Percentiles rank a stretch among this genome's conserved stretches.
Conservation (phyloP, 176 grass and related monocot species). For the Canna indica region DNA sequence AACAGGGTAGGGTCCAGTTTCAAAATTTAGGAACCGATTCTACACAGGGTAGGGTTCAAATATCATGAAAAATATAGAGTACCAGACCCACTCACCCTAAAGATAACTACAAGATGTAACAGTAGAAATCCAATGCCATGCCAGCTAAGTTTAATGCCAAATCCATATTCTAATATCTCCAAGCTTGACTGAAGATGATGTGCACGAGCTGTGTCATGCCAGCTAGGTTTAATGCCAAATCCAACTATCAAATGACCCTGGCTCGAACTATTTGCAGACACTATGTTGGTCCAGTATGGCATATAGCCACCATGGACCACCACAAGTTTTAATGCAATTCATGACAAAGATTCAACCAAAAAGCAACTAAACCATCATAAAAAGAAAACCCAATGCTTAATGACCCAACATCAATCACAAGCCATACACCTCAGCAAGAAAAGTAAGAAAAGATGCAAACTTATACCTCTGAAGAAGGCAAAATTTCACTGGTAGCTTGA, state of each 20-base stretch:
- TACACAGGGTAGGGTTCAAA: no score
- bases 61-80: no score
- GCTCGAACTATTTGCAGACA: background rate
- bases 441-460: background rate
- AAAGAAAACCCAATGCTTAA: background rate
- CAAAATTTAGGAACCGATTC: no score
- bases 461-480: conserved; percentile 49
- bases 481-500: conserved; percentile 34
- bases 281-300: background rate
- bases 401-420: background rate
- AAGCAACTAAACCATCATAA: background rate
- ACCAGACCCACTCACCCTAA: no score
- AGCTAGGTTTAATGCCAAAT: background rate
- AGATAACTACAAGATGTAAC: no score
- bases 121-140: no score
- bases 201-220: background rate
- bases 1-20: no score
- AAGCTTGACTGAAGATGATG: no score
- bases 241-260: background rate
- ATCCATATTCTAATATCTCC: no score
- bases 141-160: no score
- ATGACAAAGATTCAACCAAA: background rate
- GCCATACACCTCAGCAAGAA: background rate
- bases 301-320: background rate
- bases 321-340: background rate